A percentile compares a stretch with the other conserved stretches of the same genome.
Evolutionary conservation across 2,329 filamentous ascomycete genomes (phyloP).

Genomic region (Achaetomium macrosporum): DNA sequence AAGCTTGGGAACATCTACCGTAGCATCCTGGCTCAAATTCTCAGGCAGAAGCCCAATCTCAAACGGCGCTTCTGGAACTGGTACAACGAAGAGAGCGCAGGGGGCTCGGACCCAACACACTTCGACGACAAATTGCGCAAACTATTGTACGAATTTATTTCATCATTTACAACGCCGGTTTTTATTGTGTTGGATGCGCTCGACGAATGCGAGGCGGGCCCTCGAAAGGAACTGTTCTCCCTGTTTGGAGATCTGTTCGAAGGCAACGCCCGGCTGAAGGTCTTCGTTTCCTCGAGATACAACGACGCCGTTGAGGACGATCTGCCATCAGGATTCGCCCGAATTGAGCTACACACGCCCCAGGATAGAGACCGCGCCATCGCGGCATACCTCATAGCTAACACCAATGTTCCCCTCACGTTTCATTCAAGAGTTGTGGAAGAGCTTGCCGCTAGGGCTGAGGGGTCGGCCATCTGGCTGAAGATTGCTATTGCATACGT

Average conservation of each 20-base stretch:
- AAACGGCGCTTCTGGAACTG: conserved; percentile 4
- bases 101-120: not conserved
- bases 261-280: not conserved
- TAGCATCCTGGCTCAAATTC: conserved; percentile 5
- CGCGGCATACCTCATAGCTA: not conserved
- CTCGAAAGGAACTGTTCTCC: not conserved
- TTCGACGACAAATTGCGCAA: not conserved
- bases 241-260: not conserved
- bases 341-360: not conserved
- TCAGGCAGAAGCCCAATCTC: not conserved
- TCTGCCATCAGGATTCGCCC: not conserved
- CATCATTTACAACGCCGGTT: not conserved
- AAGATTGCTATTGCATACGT: not conserved
- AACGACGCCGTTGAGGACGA: not conserved
- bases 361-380: not conserved
- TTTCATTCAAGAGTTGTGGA: not conserved
- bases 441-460: not conserved
- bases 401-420: not conserved
- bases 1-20: conserved; percentile 7
- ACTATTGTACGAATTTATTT: not conserved
- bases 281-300: conserved; percentile 3
- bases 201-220: not conserved
- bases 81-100: not conserved
- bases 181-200: conserved; percentile 4
- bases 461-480: conserved; percentile 3